Base-by-base conservation (phyloP, 192 early-diverging fungal species). In the Mortierella alpina region DNA sequence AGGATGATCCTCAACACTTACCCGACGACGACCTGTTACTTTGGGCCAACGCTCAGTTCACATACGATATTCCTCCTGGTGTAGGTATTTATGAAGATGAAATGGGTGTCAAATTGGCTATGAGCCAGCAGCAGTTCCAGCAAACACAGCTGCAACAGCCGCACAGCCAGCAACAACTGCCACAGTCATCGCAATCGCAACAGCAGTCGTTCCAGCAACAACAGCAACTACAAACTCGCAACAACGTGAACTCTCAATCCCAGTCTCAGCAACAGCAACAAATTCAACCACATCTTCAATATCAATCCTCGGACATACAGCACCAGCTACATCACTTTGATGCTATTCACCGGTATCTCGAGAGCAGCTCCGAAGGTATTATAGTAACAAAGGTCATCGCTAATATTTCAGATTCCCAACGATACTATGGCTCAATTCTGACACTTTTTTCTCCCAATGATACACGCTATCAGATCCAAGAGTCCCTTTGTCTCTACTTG, bases 41-140 rank as follows among this genome's bases (percentile, higher is more conserved):
- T 31, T 78, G 75, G 75, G 75, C 75, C 20, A 78, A 78, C 42
- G 75, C 75, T 46, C 63, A 71, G 55, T 79, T 79, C 46, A 79
- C 76, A 6, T 79, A 67, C 17, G 76, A 79, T 72, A 72, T 79
- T 40, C 76, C 76, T 14, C 76, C 76, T 59, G 68, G 63, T 8
- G 68, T 78, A 6, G 75, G 75, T n/a, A 70, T 70, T 47, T 78
- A 78, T 48, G 75, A 78, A 31, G 75, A 78, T 52, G 75, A 78
- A 22, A 69, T 78, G 56, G 75, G 59, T 47, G 68, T 69, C 41
- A 78, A 78, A 55, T 44, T 78, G 9, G 75, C 68, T 15, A 68
- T 68, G 68, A 78, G 62, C 8, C 75, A 78, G 22, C 75, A 78
- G 49, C 75, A 76, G 48, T 69, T 67, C 52, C 60, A 76, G 44